phyloP scores from a whole-genome alignment of 306 rosid species.

The Castanea mollissima region DNA sequence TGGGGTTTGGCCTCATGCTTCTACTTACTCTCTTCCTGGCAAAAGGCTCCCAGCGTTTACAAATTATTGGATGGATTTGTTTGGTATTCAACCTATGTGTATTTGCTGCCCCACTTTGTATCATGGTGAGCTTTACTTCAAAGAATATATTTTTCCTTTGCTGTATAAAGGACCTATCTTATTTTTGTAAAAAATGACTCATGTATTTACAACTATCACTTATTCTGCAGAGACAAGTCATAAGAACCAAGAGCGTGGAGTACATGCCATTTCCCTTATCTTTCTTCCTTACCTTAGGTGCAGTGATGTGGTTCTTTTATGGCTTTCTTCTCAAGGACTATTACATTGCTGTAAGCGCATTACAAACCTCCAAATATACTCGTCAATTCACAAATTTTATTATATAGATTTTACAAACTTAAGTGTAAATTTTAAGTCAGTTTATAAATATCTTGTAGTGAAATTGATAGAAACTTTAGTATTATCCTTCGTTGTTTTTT shows the following conservation, averaged over 20 bases:
- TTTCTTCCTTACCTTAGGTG: conserved; percentile 71
- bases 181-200: neutral
- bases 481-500: neutral
- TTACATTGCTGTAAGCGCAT: conserved; percentile 70
- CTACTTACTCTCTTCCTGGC: conserved; percentile 55
- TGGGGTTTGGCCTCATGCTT: conserved; percentile 76
- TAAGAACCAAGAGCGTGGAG: conserved; percentile 76
- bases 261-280: conserved; percentile 89
- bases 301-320: conserved; percentile 95
- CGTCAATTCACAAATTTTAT: too few species aligned
- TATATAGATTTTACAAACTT: too few species aligned
- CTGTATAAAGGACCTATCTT: neutral
- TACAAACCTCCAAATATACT: neutral
- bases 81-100: conserved; percentile 73
- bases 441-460: neutral
- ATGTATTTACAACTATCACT: neutral
- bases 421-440: too few species aligned
- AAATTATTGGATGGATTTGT: conserved; percentile 83
- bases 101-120: conserved; percentile 87
- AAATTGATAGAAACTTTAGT: neutral
- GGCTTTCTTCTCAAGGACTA: conserved; percentile 79
- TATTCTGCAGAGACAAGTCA: conserved; percentile 62
- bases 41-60: conserved; percentile 54
- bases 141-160: neutral
- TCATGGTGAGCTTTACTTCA: conserved; percentile 45